Evolutionary conservation across 352 stramenopile species (phyloP).

Genomic region (Phytophthora quininea): DNA sequence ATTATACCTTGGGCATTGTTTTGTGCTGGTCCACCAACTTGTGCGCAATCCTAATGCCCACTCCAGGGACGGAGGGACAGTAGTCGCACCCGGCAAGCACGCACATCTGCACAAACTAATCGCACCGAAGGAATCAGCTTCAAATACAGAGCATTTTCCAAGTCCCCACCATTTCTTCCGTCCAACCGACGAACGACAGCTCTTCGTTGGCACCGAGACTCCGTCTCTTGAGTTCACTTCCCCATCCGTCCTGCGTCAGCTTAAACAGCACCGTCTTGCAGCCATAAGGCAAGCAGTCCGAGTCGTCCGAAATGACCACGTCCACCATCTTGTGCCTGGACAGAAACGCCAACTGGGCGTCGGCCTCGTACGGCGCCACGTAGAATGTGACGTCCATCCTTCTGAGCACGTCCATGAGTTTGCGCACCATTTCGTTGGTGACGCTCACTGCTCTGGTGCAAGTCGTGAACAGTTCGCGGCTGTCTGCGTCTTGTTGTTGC

Average conservation of each 20-base stretch:
- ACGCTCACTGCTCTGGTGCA: slow-evolving; percentile 69
- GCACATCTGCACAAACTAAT: slow-evolving; percentile 84
- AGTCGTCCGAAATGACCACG: slow-evolving; percentile 97
- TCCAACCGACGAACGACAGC: slow-evolving; percentile 84
- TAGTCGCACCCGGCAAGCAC: slow-evolving; percentile 92
- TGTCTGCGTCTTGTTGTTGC: slow-evolving; percentile 25
- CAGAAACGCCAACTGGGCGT: slow-evolving; percentile 97
- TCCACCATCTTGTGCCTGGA: slow-evolving; percentile 89
- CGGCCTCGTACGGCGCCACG: slow-evolving; percentile 97
- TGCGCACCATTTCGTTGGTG: slow-evolving; percentile 79
- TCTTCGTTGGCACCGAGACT: slow-evolving; percentile 84
- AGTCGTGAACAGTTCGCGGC: slow-evolving; percentile 25
- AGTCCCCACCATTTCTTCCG: slow-evolving; percentile 78
- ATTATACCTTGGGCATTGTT: slow-evolving; percentile 51
- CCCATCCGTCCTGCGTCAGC: slow-evolving; percentile 86
- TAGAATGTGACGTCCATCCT: slow-evolving; percentile 90
- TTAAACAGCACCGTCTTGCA: slow-evolving; percentile 95
- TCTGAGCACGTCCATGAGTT: slow-evolving; percentile 63
- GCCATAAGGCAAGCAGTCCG: slow-evolving; percentile 95
- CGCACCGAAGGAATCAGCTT: not conserved
- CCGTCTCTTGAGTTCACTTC: slow-evolving; percentile 84
- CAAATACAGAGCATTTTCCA: not conserved
- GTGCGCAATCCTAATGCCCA: slow-evolving; percentile 88
- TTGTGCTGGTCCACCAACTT: slow-evolving; percentile 65
- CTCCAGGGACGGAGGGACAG: slow-evolving; percentile 67